Evolutionary conservation across 306 rosid genomes (phyloP), one percentile per base, ranked within the genome.

Genomic region (Carpinus viminea): DNA sequence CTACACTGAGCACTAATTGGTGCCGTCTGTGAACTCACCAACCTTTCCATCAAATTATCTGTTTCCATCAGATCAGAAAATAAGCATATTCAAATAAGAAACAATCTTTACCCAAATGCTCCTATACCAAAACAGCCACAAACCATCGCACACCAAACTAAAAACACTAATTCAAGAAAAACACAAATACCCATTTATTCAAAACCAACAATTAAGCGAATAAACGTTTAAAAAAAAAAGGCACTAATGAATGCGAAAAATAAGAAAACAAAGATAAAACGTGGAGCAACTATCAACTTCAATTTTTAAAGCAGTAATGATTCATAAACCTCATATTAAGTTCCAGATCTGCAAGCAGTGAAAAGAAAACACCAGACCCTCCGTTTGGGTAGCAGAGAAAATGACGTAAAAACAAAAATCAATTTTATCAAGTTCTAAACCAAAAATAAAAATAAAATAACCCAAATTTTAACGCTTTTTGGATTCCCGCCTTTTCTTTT

Each of bases 11-110:
- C 78, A 70, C 78, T 74, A 81, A 81, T 15, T 13, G 86, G 83
- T 72, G 82, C 79, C 73, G 76, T 82, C 65, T 85, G 82, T 21
- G 80, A 52, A 76, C 74, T 77, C 83, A 83, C 62, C 78, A 88
- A 84, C 34, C 88, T 85, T 66, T 88, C 90, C 90, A 88, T 90
- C 74, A 61, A 82, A 71, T 57, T 56, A 28, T 64, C 86, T 56
- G 79, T 28, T 66, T 64, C 54, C 57, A 68, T 34, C 70, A 78
- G 56, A 80, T 74, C 78, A n/a, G 52, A 65, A 45, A 80, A 41
- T 24, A 28, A 70, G 71, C 70, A 12, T 0, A 78, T 26, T 12
- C 46, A 20, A 56, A 3, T 15, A 12, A 15, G 54, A 36, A 9
- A 43, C 15, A 21, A 59, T n/a, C 8, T 34, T 31, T 64, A 64